Conservation (phyloP, 371 early-diverging fungal species). For the Synchytrium microbalum region DNA sequence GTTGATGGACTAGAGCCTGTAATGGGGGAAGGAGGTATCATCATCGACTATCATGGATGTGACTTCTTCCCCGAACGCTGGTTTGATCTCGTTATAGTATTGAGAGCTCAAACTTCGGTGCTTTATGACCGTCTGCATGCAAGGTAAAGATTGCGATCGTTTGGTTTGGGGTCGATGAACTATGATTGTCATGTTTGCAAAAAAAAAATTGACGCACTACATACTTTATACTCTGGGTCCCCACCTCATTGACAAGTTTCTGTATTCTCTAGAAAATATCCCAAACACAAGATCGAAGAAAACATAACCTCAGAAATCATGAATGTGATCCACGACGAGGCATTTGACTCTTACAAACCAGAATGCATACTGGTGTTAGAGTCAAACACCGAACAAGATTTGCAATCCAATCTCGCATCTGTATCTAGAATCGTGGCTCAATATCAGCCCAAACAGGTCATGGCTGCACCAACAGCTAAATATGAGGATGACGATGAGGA, state of each 20-base stretch:
- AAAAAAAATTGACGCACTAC: neutral
- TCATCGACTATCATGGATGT: slow-evolving; percentile 91
- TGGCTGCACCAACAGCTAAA: neutral
- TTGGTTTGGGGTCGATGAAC: slow-evolving; percentile 2
- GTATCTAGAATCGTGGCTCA: slow-evolving; percentile 62
- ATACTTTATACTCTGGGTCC: neutral
- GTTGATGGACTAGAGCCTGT: slow-evolving; percentile 79
- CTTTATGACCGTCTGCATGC: slow-evolving; percentile 79
- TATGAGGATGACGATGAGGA: neutral
- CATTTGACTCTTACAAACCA: slow-evolving; percentile 69
- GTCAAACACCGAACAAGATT: slow-evolving; percentile 75
- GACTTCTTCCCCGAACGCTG: slow-evolving; percentile 92
- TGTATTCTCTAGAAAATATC: slow-evolving; percentile 62
- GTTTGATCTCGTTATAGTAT: slow-evolving; percentile 94
- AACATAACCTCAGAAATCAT: slow-evolving; percentile 98
- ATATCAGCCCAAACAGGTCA: slow-evolving; percentile 4
- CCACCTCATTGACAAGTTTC: neutral
- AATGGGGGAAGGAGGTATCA: slow-evolving; percentile 69
- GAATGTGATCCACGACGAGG: slow-evolving; percentile 92
- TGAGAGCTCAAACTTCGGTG: slow-evolving; percentile 69
- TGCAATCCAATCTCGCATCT: slow-evolving; percentile 78
- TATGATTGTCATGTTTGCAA: slow-evolving; percentile 7
- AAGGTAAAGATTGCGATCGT: slow-evolving; percentile 44
- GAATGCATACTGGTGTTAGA: slow-evolving; percentile 74
- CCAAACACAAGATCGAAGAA: slow-evolving; percentile 82